These are phyloP conservation scores for Allomyces macrogynus DNA, from an alignment of 192 early-diverging fungal species.

Conservation along the genomic window DNA sequence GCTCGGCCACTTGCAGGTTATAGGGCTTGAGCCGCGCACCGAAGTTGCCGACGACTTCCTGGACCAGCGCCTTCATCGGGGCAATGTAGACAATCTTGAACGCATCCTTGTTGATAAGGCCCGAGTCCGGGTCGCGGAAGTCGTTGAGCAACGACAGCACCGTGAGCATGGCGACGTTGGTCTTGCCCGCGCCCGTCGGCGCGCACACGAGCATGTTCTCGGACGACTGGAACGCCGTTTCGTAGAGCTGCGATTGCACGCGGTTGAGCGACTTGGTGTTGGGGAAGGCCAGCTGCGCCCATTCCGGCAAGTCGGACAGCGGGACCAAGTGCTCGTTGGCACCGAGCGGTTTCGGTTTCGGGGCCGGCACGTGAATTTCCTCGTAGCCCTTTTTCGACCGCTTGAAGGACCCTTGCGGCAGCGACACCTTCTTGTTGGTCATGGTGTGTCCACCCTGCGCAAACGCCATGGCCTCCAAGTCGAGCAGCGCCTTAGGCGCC, in stretches of 20 bases:
- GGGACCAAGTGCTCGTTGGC: conserved; percentile 42
- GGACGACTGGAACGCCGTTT: conserved; percentile 66
- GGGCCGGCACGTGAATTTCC: conserved; percentile 85
- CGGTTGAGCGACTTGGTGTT: conserved; percentile 57
- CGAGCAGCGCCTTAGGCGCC: conserved; percentile 26
- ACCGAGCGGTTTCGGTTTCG: conserved; percentile 42
- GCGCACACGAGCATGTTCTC: conserved; percentile 95
- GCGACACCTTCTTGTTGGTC: conserved; percentile 85
- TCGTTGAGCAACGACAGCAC: conserved; percentile 75
- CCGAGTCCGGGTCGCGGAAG: conserved; percentile 48
- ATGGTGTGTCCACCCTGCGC: conserved; percentile 87
- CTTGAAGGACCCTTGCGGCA: conserved; percentile 87
- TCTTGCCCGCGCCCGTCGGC: conserved; percentile 96
- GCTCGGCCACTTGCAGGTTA: conserved; percentile 80
- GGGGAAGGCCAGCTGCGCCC: conserved; percentile 60
- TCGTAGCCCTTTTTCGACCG: conserved; percentile 73
- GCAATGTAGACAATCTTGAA: conserved; percentile 99
- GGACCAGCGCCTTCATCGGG: conserved; percentile 98
- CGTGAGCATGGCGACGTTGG: conserved; percentile 90
- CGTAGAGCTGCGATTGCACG: conserved; percentile 74
- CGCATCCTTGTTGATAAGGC: conserved; percentile 47
- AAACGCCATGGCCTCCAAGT: conserved; percentile 70
- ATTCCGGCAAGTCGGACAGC: conserved; percentile 46
- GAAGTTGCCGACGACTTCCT: conserved; percentile 92
- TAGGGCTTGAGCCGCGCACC: conserved; percentile 43